Evolutionary conservation across 2,329 filamentous ascomycete genomes (phyloP).

Genomic region (Epichloe festucae): DNA sequence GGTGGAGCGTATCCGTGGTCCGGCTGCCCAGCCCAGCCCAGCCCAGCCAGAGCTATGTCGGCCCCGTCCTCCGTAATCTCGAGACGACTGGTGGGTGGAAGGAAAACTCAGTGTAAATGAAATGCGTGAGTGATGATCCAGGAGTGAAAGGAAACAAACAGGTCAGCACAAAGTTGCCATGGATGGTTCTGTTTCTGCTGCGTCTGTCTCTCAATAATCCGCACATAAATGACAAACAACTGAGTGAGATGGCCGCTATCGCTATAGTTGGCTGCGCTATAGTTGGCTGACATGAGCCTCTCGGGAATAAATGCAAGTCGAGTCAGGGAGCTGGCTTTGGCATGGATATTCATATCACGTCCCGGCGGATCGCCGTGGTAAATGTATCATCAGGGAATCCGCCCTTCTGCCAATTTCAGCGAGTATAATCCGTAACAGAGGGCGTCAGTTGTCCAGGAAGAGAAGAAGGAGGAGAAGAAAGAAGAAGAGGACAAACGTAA

Average conservation of each 20-base stretch:
- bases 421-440: background rate
- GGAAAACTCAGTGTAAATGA: background rate
- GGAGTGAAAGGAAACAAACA: too few species aligned
- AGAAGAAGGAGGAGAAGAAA: background rate
- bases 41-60: background rate
- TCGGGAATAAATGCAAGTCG: background rate
- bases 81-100: background rate
- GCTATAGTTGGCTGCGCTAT: background rate
- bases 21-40: background rate
- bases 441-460: background rate
- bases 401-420: background rate
- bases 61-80: too few species aligned
- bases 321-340: background rate
- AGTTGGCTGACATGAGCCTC: background rate
- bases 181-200: too few species aligned
- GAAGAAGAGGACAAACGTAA: too few species aligned
- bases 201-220: too few species aligned
- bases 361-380: background rate
- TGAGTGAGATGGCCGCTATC: background rate
- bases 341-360: background rate
- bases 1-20: background rate
- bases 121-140: background rate
- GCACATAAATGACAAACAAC: background rate
- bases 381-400: background rate
- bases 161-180: too few species aligned